Evolutionary conservation across 2,329 filamentous ascomycete species (phyloP), one percentile per base, ranked within the genome.

Genomic region (Fusarium lateritium): DNA sequence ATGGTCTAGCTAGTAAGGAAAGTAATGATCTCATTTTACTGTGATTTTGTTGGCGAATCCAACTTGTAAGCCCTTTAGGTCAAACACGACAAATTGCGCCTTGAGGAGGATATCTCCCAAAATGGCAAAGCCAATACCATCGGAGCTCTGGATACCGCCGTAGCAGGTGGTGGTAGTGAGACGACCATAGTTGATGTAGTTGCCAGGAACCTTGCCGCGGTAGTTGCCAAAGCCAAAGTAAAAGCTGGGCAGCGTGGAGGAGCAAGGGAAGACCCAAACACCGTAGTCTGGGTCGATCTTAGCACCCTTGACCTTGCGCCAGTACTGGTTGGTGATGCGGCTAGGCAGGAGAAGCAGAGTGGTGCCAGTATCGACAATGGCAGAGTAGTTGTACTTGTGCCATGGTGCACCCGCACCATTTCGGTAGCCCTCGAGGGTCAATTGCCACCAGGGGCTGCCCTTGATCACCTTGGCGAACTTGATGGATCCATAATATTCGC

Each of bases 341-440:
- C 83, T 76, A 26, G 88, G 86, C 19, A 90, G 78, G 67, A 91
- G 83, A 56, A 92, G 78, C 31, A 93, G 86, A 2, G 89, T 90
- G 57, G 91, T 92, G 55, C 91, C 91, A 3, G 91, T 93, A 80
- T 93, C 91, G 73, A 88, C 88, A 76, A 93, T 92, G 70, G 83
- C 85, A 1, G 81, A 80, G 24, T 82, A 82, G 7, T 86, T 63
- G 19, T 73, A 52, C 7, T 60, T 44, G 13, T 61, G 47, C 56
- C 69, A 76, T 0, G 44, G 31, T 5, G 56, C 54, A 2, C 65
- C 65, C 1, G 33, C 45, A 36, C 87, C 89, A 53, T 91, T 75
- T 39, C 80, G 80, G 79, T 89, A 91, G 21, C 85, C 87, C 24
- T 81, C 80, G 13, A 86, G 80, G 21, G 80, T 84, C 76, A 92